Evolutionary conservation across 352 stramenopile genomes (phyloP), one percentile per base, ranked within the genome.

Genomic region (Globisporangium sylvaticum): DNA sequence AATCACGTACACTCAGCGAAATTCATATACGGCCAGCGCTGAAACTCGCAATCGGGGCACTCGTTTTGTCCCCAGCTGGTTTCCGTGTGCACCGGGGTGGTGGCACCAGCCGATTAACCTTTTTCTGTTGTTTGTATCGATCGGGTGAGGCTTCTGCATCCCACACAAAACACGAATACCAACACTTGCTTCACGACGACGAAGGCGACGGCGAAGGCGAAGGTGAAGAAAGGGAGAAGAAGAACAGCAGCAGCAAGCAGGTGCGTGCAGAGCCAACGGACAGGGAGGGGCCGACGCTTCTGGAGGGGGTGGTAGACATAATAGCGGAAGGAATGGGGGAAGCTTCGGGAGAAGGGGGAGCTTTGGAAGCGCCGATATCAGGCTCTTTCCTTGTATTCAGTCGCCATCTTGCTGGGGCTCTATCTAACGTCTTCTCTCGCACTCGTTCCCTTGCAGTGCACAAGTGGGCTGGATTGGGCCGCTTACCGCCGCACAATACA

Each of bases 111-210:
- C 54, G 29, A 44, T 60, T 44, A 60, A 60, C 54, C 29, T 60
- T 60, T 59, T 58, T 58, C 52, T 58, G 6, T 34, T 50, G 42
- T 60, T 60, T 60, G 54, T 60, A 27, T 60, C 29, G 37, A 34
- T 27, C 24, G 20, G 20, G 31, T 25, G 18, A 42, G 15, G 18
- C 50, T 57, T 31, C 50, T 57, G 50, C 22, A 39, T 46, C 37
- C 20, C 54, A 22, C 54, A 60, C 54, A 60, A 12, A 27, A 32
- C 31, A 27, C 27, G 27, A 42, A 59, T n/a, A 50, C 42, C 12
- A 20, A n/a, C 14, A 50, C 42, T 50, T 50, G 18, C 42, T 50
- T 22, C 42, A 50, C 42, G 42, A 50, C 18, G 42, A 24, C 42
- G 42, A 50, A 22, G 42, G 18, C 6, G 42, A 50, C 42, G 42